Conservation (phyloP, 1,139 yeast genomes). For the Candida anutae region DNA sequence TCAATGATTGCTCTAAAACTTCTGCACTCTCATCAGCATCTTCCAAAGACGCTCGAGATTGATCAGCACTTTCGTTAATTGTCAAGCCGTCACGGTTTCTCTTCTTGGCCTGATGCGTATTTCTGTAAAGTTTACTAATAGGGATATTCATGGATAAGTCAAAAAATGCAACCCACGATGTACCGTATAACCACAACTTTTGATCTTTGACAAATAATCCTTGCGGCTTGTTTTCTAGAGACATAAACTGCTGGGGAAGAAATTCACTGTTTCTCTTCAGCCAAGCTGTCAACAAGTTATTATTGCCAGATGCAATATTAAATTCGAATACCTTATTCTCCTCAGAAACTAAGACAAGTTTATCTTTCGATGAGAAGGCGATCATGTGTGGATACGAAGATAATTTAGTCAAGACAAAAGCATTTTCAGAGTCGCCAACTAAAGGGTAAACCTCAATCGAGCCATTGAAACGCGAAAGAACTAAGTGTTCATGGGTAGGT, state of each 20-base stretch:
- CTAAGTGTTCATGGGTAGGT: conserved; percentile 35
- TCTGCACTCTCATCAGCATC: conserved; percentile 21
- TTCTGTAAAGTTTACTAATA: conserved; percentile 14
- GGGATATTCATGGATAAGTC: conserved; percentile 62
- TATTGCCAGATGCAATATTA: conserved; percentile 11
- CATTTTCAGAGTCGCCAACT: conserved; percentile 7
- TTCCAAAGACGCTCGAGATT: conserved; percentile 15
- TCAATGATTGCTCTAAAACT: conserved; percentile 13
- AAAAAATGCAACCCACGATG: conserved; percentile 74
- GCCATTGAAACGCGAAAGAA: conserved; percentile 59
- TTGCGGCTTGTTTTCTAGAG: conserved; percentile 60
- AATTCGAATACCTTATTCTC: conserved; percentile 75
- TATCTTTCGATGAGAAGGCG: conserved; percentile 41
- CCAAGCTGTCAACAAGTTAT: conserved; percentile 62
- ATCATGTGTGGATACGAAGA: conserved; percentile 59
- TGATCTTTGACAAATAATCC: conserved; percentile 50
- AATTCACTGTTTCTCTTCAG: conserved; percentile 67
- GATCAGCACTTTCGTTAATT: background rate
- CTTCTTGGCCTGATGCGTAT: conserved; percentile 29
- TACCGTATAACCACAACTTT: conserved; percentile 76
- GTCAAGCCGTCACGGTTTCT: conserved; percentile 60
- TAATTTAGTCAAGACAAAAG: conserved; percentile 38
- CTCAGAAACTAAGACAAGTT: conserved; percentile 60
- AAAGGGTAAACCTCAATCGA: conserved; percentile 47
- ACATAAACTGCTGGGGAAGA: conserved; percentile 58